phyloP scores from a whole-genome alignment of 768 basidiomycete genomes.

The Pholiota molesta region DNA sequence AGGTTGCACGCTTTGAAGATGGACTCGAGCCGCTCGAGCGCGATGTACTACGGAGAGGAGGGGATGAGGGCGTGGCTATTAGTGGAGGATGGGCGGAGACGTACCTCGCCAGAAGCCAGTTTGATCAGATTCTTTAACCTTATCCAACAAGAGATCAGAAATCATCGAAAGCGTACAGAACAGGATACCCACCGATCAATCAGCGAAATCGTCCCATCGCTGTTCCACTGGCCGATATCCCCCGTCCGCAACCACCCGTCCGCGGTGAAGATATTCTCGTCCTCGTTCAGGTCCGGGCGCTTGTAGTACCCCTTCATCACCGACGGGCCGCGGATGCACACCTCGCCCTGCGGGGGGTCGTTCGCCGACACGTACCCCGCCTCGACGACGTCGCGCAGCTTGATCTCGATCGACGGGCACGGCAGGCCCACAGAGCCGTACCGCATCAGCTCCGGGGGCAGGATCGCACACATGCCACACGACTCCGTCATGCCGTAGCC shows the following conservation, averaged over 20 bases:
- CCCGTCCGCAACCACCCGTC: slow-evolving; percentile 96
- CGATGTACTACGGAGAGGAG: slow-evolving; percentile 67
- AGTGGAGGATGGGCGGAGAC: slow-evolving; percentile 1
- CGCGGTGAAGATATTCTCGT: slow-evolving; percentile 79
- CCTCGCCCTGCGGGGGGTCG: slow-evolving; percentile 79
- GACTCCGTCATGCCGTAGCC: slow-evolving; percentile 98
- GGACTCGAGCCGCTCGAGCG: slow-evolving; percentile 86
- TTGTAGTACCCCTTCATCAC: slow-evolving; percentile 92
- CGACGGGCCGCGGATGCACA: slow-evolving; percentile 85
- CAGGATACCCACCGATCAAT: slow-evolving; percentile 74
- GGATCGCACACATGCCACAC: slow-evolving; percentile 85
- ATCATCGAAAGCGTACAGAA: background rate
- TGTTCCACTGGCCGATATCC: slow-evolving; percentile 94
- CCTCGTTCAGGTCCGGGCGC: slow-evolving; percentile 85
- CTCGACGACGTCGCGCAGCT: slow-evolving; percentile 79
- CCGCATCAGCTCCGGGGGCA: slow-evolving; percentile 82
- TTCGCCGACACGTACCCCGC: slow-evolving; percentile 83
- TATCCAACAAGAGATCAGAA: slow-evolving; percentile 2
- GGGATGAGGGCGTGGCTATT: background rate
- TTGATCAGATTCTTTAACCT: slow-evolving; percentile 93
- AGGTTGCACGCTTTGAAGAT: slow-evolving; percentile 84
- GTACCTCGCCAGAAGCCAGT: slow-evolving; percentile 75
- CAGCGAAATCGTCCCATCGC: slow-evolving; percentile 84
- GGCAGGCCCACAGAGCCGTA: slow-evolving; percentile 81
- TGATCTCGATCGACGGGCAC: slow-evolving; percentile 87